phyloP scores from a whole-genome alignment of 306 rosid genomes.

The Pterocarpus macrocarpus region DNA sequence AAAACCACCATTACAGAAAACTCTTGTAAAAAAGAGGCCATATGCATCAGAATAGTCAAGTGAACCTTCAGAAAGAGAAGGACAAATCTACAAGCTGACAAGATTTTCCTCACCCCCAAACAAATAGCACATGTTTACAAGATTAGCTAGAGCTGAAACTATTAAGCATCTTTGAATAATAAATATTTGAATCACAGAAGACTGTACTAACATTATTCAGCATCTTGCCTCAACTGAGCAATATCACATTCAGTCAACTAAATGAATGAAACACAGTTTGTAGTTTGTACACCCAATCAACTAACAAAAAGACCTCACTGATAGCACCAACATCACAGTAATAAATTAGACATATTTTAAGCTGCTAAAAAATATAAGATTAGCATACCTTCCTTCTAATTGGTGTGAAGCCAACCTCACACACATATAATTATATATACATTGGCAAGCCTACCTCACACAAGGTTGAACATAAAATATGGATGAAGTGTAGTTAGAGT shows the following conservation, averaged over 20 bases:
- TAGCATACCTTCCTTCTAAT: constrained; percentile 23
- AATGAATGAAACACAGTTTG: constrained; percentile 14
- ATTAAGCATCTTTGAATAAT: constrained; percentile 11
- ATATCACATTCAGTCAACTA: background rate
- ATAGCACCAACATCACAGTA: background rate
- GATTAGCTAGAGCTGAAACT: background rate
- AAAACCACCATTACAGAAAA: constrained; percentile 4
- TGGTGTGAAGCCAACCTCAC: background rate
- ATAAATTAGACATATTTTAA: background rate
- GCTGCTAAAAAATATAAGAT: background rate
- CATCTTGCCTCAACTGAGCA: constrained; percentile 20
- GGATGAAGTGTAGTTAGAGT: background rate
- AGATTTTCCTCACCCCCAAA: background rate
- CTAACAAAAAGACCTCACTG: constrained; percentile 5
- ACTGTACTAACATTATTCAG: constrained; percentile 2
- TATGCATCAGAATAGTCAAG: background rate
- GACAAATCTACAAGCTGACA: constrained; percentile 12
- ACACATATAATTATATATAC: background rate
- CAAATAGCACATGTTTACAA: background rate
- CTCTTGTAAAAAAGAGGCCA: background rate
- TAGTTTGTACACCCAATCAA: constrained; percentile 3
- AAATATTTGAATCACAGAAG: background rate
- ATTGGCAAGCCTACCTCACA: background rate
- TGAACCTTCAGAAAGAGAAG: background rate
- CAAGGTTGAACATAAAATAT: constrained; percentile 15